A percentile compares a stretch with the other conserved stretches of the same genome.
Evolutionary conservation across 305 asterid species (phyloP).

Genomic region (Fraxinus sp.): DNA sequence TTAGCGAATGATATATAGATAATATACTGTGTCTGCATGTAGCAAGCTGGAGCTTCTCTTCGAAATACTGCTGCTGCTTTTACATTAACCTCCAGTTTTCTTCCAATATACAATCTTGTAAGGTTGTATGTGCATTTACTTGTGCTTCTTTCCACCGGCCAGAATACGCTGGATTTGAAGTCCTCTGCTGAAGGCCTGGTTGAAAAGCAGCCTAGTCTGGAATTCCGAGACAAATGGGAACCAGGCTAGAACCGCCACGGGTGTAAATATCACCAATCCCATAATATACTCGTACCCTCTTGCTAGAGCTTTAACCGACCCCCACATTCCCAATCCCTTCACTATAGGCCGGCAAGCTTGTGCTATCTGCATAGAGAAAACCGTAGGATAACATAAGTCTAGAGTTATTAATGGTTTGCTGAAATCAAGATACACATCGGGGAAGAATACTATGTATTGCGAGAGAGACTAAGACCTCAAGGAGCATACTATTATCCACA

Average conservation of each 20-base stretch:
- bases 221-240: slow-evolving; percentile 63
- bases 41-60: neutral
- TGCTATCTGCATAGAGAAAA: slow-evolving; percentile 36
- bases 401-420: neutral
- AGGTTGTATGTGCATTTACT: slow-evolving; percentile 21
- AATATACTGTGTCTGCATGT: neutral
- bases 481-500: neutral
- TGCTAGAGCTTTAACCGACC: slow-evolving; percentile 61
- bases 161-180: slow-evolving; percentile 61
- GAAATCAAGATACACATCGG: neutral
- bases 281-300: slow-evolving; percentile 64
- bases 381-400: neutral
- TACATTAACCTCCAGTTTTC: neutral
- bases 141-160: slow-evolving; percentile 63
- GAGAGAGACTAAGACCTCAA: neutral
- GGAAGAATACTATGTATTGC: neutral
- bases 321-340: slow-evolving; percentile 59
- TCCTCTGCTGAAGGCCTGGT: slow-evolving; percentile 79
- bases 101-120: neutral
- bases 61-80: neutral
- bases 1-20: neutral
- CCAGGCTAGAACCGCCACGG: slow-evolving; percentile 61
- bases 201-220: slow-evolving; percentile 68
- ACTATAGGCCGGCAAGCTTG: slow-evolving; percentile 58
- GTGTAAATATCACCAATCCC: slow-evolving; percentile 50